Conservation (phyloP, 441 rosid genomes). For the Capsella rubella region DNA sequence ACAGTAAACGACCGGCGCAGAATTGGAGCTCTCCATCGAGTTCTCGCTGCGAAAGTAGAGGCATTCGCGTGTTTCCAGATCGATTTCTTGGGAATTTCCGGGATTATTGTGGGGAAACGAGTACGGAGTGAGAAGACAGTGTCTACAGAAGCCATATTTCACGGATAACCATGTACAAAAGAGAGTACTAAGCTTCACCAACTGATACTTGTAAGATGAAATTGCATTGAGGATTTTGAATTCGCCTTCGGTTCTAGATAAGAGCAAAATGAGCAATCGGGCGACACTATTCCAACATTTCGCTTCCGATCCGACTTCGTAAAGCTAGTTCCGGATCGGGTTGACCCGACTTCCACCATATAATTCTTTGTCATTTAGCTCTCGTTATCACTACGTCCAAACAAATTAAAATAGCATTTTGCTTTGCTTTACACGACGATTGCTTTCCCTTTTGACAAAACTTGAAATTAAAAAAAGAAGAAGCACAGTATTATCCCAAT, state of each 20-base stretch:
- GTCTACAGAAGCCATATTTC: conserved; percentile 60
- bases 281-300: background rate
- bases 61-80: conserved; percentile 35
- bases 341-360: background rate
- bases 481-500: background rate
- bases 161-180: conserved; percentile 29
- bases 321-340: conserved; percentile 11
- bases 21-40: conserved; percentile 49
- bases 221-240: conserved; percentile 18
- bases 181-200: background rate
- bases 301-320: conserved; percentile 5
- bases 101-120: conserved; percentile 51
- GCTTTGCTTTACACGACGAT: conserved; percentile 16
- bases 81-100: conserved; percentile 22
- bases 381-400: conserved; percentile 33
- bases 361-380: background rate
- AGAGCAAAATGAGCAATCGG: background rate
- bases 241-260: conserved; percentile 8
- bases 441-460: background rate
- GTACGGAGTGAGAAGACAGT: conserved; percentile 55
- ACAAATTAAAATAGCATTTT: conserved; percentile 9
- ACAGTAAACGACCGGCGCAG: conserved; percentile 60
- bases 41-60: conserved; percentile 43
- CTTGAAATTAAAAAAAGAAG: background rate
- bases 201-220: background rate